Evolutionary conservation across 805 yeast genomes (phyloP).

Genomic region (Kuraishia borneana): DNA sequence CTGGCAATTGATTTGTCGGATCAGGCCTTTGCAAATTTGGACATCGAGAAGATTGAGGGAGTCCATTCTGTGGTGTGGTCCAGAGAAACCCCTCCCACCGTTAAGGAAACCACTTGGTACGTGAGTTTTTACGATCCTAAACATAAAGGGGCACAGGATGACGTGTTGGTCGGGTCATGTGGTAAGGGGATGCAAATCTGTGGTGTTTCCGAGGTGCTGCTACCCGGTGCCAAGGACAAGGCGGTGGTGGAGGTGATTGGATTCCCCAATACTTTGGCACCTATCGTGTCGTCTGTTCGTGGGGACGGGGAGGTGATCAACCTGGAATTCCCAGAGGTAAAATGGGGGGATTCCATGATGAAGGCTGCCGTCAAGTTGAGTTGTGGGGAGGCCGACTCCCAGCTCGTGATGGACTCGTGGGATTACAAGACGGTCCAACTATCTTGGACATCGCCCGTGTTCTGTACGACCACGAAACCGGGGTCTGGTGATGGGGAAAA

Average conservation of each 20-base stretch:
- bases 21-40: slow-evolving; percentile 23
- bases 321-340: slow-evolving; percentile 36
- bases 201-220: slow-evolving; percentile 47
- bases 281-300: slow-evolving; percentile 12
- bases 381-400: slow-evolving; percentile 26
- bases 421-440: slow-evolving; percentile 21
- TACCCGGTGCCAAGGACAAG: slow-evolving; percentile 38
- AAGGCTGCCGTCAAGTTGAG: slow-evolving; percentile 34
- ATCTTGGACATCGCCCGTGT: slow-evolving; percentile 23
- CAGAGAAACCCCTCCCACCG: slow-evolving; percentile 71
- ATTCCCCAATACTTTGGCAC: slow-evolving; percentile 30
- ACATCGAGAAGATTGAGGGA: slow-evolving; percentile 38
- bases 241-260: slow-evolving; percentile 53
- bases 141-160: slow-evolving; percentile 18
- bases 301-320: slow-evolving; percentile 19
- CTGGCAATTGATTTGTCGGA: slow-evolving; percentile 14
- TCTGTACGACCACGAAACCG: slow-evolving; percentile 28
- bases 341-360: slow-evolving; percentile 59
- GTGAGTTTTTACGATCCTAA: slow-evolving; percentile 57
- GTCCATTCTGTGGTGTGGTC: slow-evolving; percentile 27
- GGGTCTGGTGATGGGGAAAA: slow-evolving; percentile 23
- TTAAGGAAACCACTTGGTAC: slow-evolving; percentile 51
- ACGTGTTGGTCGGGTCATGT: slow-evolving; percentile 36
- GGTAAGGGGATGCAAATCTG: slow-evolving; percentile 68
- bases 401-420: slow-evolving; percentile 23